Percentiles rank a stretch among this genome's conserved stretches.
These are phyloP conservation scores for Henckelia pumila DNA, from an alignment of 257 asterid genomes.

Conservation along the genomic window DNA sequence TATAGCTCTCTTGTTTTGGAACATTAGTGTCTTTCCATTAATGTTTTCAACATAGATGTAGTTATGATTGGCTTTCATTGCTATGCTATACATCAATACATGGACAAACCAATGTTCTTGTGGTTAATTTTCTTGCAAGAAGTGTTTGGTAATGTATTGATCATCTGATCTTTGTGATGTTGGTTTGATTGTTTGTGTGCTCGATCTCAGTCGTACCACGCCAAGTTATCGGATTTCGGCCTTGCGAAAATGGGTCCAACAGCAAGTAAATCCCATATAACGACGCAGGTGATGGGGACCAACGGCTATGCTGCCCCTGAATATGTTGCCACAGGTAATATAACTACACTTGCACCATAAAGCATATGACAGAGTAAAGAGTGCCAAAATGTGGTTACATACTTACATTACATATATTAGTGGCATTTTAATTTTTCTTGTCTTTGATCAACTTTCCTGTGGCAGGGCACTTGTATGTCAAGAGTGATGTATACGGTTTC, in stretches of 20 bases:
- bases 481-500: constrained; percentile 57
- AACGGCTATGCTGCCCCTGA: constrained; percentile 58
- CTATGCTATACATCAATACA: too few relatives aligned
- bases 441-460: neutral
- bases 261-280: constrained; percentile 45
- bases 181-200: neutral
- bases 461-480: constrained; percentile 57
- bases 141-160: neutral
- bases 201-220: constrained; percentile 42
- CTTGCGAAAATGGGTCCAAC: constrained; percentile 56
- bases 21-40: neutral
- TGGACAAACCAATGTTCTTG: neutral
- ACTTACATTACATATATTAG: too few relatives aligned
- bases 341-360: neutral
- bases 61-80: too few relatives aligned
- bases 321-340: constrained; percentile 54
- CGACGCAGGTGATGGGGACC: constrained; percentile 55
- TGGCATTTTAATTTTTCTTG: neutral
- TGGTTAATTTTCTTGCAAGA: neutral
- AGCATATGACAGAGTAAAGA: neutral
- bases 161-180: neutral
- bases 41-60: neutral
- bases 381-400: neutral
- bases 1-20: constrained; percentile 1
- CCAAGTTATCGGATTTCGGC: constrained; percentile 59